These are phyloP conservation scores for Punica granatum DNA, from an alignment of 345 rosid genomes.

Conservation along the genomic window DNA sequence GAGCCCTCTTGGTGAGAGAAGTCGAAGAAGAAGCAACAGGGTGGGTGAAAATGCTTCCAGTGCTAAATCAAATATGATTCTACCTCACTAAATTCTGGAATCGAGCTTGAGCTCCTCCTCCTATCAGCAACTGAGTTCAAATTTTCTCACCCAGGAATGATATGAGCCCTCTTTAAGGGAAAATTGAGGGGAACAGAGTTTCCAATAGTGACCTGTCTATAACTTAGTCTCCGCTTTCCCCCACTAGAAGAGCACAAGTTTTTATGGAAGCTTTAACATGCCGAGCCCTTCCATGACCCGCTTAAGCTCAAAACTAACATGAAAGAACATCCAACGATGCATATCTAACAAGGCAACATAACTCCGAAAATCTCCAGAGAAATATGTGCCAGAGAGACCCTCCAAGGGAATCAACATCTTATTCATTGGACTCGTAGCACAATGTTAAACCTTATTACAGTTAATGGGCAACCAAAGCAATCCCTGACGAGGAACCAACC, in stretches of 20 bases:
- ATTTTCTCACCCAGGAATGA: conserved; percentile 34
- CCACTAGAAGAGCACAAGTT: neutral
- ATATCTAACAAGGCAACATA: neutral
- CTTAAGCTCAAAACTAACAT: neutral
- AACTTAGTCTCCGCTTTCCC: neutral
- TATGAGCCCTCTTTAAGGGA: conserved; percentile 51
- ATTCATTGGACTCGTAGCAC: neutral
- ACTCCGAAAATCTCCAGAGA: neutral
- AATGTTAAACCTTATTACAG: neutral
- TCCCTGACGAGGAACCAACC: neutral
- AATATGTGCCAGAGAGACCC: neutral
- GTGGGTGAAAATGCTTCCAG: no score
- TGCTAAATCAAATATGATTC: no score
- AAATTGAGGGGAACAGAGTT: no score
- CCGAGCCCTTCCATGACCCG: neutral
- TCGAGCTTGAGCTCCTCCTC: no score
- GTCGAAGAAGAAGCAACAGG: no score
- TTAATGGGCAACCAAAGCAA: neutral
- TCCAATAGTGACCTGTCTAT: neutral
- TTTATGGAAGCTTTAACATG: no score
- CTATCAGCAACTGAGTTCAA: conserved; percentile 38
- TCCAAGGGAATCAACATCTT: neutral
- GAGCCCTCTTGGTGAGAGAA: no score
- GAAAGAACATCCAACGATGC: no score
- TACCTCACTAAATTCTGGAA: no score